A percentile compares a stretch with the other conserved stretches of the same genome.
Conservation (phyloP, 2,329 filamentous ascomycete genomes). For the Akanthomyces lecanii region DNA sequence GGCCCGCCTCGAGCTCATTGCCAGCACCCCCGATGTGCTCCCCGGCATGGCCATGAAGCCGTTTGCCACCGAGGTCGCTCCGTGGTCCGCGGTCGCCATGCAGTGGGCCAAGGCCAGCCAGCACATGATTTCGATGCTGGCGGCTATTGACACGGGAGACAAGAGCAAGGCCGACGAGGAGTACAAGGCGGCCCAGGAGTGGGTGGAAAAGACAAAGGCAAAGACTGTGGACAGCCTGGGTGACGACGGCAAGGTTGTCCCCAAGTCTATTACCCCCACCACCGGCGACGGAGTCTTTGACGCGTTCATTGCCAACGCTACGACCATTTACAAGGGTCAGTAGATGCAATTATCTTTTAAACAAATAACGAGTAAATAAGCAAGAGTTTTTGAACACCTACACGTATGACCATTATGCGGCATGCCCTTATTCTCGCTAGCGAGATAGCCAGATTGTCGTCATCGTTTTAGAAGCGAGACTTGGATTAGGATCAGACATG, state of each 20-base stretch:
- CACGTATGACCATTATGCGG: no score
- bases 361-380: background rate
- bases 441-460: no score
- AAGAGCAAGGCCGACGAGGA: conserved; percentile 11
- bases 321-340: conserved; percentile 12
- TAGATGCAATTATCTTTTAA: background rate
- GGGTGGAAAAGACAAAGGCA: conserved; percentile 16
- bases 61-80: conserved; percentile 17
- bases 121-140: conserved; percentile 17
- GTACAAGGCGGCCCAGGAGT: conserved; percentile 14
- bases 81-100: conserved; percentile 17
- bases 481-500: no score
- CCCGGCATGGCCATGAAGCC: conserved; percentile 18
- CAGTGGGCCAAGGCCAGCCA: conserved; percentile 19
- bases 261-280: conserved; percentile 11
- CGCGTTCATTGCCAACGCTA: conserved; percentile 14
- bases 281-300: conserved; percentile 16
- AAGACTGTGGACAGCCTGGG: conserved; percentile 11
- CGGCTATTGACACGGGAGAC: conserved; percentile 15
- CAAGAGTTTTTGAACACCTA: no score
- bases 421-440: no score
- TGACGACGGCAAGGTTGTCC: conserved; percentile 3
- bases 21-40: conserved; percentile 8
- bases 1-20: conserved; percentile 11
- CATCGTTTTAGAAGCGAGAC: no score